A percentile compares a stretch with the other conserved stretches of the same genome.
Conservation (phyloP, 495 filamentous ascomycete genomes). For the Bathelium albidoporum region DNA sequence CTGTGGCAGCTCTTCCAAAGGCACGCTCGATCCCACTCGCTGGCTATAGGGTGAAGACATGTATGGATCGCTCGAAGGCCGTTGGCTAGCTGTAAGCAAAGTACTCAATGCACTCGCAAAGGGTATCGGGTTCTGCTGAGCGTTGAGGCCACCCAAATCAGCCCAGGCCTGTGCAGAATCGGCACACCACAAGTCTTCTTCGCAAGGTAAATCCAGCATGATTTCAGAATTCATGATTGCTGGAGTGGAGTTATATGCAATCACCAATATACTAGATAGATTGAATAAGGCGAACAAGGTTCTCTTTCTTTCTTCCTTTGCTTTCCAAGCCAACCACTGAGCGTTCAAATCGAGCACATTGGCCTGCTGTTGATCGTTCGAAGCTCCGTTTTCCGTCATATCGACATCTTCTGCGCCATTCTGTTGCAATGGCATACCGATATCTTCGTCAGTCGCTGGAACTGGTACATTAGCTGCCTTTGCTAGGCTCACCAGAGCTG, state of each 20-base stretch:
- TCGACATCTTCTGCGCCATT: conserved; percentile 5
- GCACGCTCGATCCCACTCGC: conserved; percentile 35
- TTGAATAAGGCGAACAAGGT: conserved; percentile 88
- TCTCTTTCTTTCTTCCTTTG: conserved; percentile 81
- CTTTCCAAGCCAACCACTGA: conserved; percentile 85
- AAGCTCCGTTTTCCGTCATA: conserved; percentile 33
- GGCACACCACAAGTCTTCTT: conserved; percentile 84
- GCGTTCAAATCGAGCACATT: conserved; percentile 50
- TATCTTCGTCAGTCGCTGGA: conserved; percentile 28
- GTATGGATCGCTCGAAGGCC: conserved; percentile 30
- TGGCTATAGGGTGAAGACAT: conserved; percentile 37
- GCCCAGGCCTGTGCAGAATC: conserved; percentile 71
- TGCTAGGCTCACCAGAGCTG: conserved; percentile 81
- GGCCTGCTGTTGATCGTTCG: conserved; percentile 25
- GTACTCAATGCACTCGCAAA: conserved; percentile 70
- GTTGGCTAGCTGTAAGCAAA: conserved; percentile 70
- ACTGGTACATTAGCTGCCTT: conserved; percentile 69
- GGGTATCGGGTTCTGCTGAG: conserved; percentile 54
- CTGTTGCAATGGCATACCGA: neutral
- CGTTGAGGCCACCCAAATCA: conserved; percentile 57
- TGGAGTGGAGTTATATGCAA: conserved; percentile 85
- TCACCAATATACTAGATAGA: conserved; percentile 80
- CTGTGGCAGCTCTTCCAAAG: conserved; percentile 42
- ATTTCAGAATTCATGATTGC: conserved; percentile 93
- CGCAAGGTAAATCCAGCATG: conserved; percentile 78